Evolutionary conservation across 306 rosid genomes (phyloP).

Genomic region (Rosa lucieae): DNA sequence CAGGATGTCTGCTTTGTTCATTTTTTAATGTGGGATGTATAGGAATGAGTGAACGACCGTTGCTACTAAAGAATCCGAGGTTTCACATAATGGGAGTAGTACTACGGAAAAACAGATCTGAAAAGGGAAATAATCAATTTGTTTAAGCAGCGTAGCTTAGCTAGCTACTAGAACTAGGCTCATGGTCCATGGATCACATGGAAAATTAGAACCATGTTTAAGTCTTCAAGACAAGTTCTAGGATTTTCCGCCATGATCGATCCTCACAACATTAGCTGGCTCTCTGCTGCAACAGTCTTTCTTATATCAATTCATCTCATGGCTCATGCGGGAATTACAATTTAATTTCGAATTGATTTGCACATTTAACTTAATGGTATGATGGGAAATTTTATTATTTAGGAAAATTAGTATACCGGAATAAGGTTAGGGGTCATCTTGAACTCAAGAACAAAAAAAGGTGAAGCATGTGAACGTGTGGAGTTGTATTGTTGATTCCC

Average conservation of each 20-base stretch:
- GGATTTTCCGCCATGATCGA: constrained; percentile 11
- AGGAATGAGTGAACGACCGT: neutral
- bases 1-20: constrained; percentile 1
- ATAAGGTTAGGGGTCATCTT: neutral
- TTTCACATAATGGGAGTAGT: neutral
- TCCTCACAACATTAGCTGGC: constrained; percentile 23
- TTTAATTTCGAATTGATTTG: neutral
- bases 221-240: constrained; percentile 12
- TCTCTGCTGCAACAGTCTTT: neutral
- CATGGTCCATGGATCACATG: constrained; percentile 18
- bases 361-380: neutral
- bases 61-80: constrained; percentile 18
- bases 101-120: constrained; percentile 33
- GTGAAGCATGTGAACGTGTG: neutral
- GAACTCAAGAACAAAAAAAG: neutral
- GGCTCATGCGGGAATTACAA: neutral
- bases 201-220: neutral
- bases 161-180: neutral
- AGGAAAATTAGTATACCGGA: neutral
- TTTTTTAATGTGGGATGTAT: neutral
- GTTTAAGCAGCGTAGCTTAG: constrained; percentile 5
- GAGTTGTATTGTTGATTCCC: neutral
- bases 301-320: neutral
- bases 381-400: neutral
- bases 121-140: neutral